A percentile compares a stretch with the other conserved stretches of the same genome.
Conservation (phyloP, 2,329 filamentous ascomycete species). For the Zymoseptoria pseudotritici region DNA sequence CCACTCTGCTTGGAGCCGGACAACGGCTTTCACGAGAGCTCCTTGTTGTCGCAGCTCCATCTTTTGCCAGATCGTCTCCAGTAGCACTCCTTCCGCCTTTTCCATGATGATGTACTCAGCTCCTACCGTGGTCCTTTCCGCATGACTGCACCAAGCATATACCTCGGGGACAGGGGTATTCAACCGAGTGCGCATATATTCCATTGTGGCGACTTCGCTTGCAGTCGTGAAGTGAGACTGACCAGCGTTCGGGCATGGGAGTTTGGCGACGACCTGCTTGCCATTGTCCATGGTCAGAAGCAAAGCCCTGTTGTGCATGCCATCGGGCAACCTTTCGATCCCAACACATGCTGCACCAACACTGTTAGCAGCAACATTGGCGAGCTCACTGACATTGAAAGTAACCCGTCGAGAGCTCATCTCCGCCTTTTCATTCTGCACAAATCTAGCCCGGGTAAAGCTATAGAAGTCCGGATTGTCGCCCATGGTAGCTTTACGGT, state of each 20-base stretch:
- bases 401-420: not conserved
- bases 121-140: slow-evolving; percentile 7
- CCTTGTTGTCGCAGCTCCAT: slow-evolving; percentile 13
- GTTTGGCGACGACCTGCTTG: slow-evolving; percentile 29
- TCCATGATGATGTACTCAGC: slow-evolving; percentile 26
- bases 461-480: not conserved
- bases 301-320: slow-evolving; percentile 31
- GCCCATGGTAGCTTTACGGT: not conserved
- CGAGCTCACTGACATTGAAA: slow-evolving; percentile 17
- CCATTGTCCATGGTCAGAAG: slow-evolving; percentile 33
- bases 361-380: slow-evolving; percentile 19
- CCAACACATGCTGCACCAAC: slow-evolving; percentile 24
- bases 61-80: slow-evolving; percentile 26
- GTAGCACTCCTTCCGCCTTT: slow-evolving; percentile 23
- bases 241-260: slow-evolving; percentile 34
- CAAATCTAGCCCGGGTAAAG: not conserved
- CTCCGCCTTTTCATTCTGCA: slow-evolving; percentile 7
- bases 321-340: slow-evolving; percentile 28
- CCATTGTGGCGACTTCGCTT: slow-evolving; percentile 16
- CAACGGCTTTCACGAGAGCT: slow-evolving; percentile 24
- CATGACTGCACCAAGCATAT: slow-evolving; percentile 12
- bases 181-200: slow-evolving; percentile 6
- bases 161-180: slow-evolving; percentile 18
- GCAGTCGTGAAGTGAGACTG: slow-evolving; percentile 30
- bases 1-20: slow-evolving; percentile 21